Evolutionary conservation across 345 rosid species (phyloP), one percentile per base, ranked within the genome.

Genomic region (Kandelia obovata): DNA sequence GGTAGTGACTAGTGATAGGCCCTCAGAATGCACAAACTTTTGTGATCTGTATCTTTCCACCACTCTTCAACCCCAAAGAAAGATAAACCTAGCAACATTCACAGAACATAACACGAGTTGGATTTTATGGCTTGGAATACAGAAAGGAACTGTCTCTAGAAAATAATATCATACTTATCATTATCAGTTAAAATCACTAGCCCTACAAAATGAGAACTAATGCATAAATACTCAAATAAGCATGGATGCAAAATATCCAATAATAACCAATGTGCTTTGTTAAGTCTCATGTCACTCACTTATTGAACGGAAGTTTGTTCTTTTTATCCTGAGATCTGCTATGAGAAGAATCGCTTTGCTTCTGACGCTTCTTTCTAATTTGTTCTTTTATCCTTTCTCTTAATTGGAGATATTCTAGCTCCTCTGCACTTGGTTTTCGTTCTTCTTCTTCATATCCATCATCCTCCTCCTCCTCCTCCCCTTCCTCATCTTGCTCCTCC

Each of bases 351-450:
- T 77, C 77, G 46, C 34, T 74, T 68, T 80, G 91, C 75, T 74
- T 87, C 62, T 85, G 84, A 76, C 72, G 66, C 30, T 81, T 83
- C 81, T 79, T 84, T 71, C 92, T 83, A 25, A 84, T 78, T 15
- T 75, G 72, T 58, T 90, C 98, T 72, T 95, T 95, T 55, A 87
- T 59, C 69, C 76, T 77, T 71, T 83, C 84, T 53, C 99, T 88
- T 43, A 84, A 75, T 43, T 78, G 91, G 60, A 95, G 96, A 77
- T 84, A 92, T 62, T 86, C 80, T 51, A 77, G 0, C 63, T 81
- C 85, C 75, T 86, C 87, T 53, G 79, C 78, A 6, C 83, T 86
- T 70, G 94, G 91, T 57, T 75, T 76, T n/a, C 72, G 91, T 58
- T 73, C 75, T 16, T 73, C 71, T 23, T 84, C 92, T 67, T 80